Evolutionary conservation across 164 flowering plant species (phyloP).

Genomic region (Kingdonia uniflora): DNA sequence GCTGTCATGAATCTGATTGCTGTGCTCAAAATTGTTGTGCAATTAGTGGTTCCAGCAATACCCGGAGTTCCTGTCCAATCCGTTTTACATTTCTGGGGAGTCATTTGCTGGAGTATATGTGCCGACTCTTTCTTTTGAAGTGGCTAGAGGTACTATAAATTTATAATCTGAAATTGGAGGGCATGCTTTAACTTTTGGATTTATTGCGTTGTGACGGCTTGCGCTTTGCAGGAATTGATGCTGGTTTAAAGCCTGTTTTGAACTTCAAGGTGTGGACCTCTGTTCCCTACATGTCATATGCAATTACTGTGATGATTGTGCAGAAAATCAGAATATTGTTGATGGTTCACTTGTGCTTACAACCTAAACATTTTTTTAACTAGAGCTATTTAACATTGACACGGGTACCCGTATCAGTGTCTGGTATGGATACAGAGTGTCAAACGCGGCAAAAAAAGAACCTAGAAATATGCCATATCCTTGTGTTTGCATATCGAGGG

Average conservation of each 20-base stretch:
- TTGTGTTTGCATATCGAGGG: too few species aligned
- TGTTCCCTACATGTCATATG: background rate
- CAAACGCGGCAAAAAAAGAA: too few species aligned
- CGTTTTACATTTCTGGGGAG: conserved; percentile 81
- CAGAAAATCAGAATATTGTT: too few species aligned
- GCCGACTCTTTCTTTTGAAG: conserved; percentile 81
- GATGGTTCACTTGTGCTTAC: too few species aligned
- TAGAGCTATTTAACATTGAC: too few species aligned
- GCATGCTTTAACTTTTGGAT: too few species aligned
- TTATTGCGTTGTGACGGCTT: background rate
- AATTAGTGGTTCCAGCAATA: conserved; percentile 74
- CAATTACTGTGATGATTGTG: background rate
- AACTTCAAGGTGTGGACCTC: conserved; percentile 60
- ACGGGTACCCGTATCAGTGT: too few species aligned
- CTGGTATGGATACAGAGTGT: too few species aligned
- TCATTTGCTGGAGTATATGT: conserved; percentile 95
- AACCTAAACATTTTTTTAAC: too few species aligned
- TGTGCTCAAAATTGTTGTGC: conserved; percentile 1
- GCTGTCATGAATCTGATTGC: background rate
- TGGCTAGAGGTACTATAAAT: conserved; percentile 46
- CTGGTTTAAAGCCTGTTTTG: conserved; percentile 48
- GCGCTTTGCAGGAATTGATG: conserved; percentile 41
- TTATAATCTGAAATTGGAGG: background rate
- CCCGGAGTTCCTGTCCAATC: conserved; percentile 61
- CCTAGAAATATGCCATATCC: too few species aligned